phyloP scores from a whole-genome alignment of 805 yeast genomes.

The Ogataea dorogensis region DNA sequence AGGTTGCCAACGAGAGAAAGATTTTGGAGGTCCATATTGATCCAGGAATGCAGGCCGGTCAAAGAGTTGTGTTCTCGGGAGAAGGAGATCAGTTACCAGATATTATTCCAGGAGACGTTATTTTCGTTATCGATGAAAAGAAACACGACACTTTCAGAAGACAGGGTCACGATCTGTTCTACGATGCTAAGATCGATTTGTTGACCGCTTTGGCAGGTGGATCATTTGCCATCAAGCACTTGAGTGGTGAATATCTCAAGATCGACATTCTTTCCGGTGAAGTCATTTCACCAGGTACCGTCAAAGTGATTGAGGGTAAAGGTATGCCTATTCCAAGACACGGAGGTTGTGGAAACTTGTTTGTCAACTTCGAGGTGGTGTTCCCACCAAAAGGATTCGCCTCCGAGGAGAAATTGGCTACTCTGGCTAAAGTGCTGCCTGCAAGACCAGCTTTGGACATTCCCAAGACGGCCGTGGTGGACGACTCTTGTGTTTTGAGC shows the following conservation, averaged over 20 bases:
- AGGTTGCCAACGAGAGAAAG: conserved; percentile 84
- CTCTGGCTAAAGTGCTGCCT: conserved; percentile 77
- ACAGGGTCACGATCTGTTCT: conserved; percentile 82
- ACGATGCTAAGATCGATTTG: conserved; percentile 85
- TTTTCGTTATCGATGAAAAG: conserved; percentile 87
- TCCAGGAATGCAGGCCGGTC: conserved; percentile 96
- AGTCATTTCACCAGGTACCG: conserved; percentile 78
- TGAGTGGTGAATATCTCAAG: conserved; percentile 89
- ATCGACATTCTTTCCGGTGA: conserved; percentile 86
- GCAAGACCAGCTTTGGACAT: conserved; percentile 58
- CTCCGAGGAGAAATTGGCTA: conserved; percentile 67
- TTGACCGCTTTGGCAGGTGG: conserved; percentile 98
- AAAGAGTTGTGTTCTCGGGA: conserved; percentile 84
- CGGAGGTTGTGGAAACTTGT: conserved; percentile 86
- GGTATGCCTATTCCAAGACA: conserved; percentile 97
- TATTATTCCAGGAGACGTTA: conserved; percentile 93
- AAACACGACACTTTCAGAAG: conserved; percentile 81
- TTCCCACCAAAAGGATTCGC: conserved; percentile 82
- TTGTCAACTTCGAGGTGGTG: conserved; percentile 79
- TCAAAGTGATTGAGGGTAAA: conserved; percentile 82
- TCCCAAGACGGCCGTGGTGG: conserved; percentile 75
- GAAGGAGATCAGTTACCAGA: conserved; percentile 98
- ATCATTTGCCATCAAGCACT: conserved; percentile 79
- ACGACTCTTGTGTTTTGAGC: conserved; percentile 48
- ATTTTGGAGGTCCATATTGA: conserved; percentile 91